phyloP scores from a whole-genome alignment of 2,329 filamentous ascomycete species.

The Fusarium siculi region DNA sequence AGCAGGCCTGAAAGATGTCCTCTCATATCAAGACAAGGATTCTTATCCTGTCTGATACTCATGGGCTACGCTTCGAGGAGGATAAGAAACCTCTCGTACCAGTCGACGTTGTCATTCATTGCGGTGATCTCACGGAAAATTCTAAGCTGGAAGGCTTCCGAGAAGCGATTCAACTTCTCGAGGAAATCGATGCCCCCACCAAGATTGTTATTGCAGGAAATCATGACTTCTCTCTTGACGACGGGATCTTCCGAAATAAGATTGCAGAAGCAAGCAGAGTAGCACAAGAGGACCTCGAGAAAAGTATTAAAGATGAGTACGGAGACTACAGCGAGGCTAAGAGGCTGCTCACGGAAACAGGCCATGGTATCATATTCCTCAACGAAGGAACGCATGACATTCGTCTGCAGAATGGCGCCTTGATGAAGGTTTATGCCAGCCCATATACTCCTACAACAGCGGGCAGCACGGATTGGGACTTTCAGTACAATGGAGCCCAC shows the following conservation, averaged over 20 bases:
- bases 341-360: conserved; percentile 40
- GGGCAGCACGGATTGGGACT: conserved; percentile 51
- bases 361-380: conserved; percentile 52
- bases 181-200: conserved; percentile 53
- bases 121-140: conserved; percentile 59
- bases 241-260: conserved; percentile 48
- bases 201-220: conserved; percentile 64
- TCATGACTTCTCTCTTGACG: conserved; percentile 59
- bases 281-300: not conserved
- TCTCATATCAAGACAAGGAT: conserved; percentile 15
- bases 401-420: conserved; percentile 53
- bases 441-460: conserved; percentile 55
- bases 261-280: conserved; percentile 30
- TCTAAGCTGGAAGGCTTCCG: conserved; percentile 56
- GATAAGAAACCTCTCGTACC: not conserved
- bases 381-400: conserved; percentile 57
- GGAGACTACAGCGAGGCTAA: conserved; percentile 52
- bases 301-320: conserved; percentile 44
- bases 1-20: not conserved
- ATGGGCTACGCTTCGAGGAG: conserved; percentile 4
- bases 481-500: conserved; percentile 53
- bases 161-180: conserved; percentile 51
- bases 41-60: conserved; percentile 36
- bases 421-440: conserved; percentile 57
- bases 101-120: conserved; percentile 60